These are phyloP conservation scores for Ceratocystis destructans DNA, from an alignment of 2,329 filamentous ascomycete species.

Conservation along the genomic window DNA sequence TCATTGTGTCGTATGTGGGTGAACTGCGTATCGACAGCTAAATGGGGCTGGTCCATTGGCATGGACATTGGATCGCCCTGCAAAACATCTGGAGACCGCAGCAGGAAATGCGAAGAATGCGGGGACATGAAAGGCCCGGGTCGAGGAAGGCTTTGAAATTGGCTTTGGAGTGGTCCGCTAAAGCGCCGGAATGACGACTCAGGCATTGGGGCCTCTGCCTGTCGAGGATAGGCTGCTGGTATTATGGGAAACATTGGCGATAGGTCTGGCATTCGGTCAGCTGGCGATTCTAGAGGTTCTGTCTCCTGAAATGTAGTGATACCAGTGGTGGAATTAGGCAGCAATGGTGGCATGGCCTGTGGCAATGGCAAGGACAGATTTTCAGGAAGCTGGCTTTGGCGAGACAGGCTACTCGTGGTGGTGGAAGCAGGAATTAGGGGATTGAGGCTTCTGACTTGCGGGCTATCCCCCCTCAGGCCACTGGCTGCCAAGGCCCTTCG, in stretches of 20 bases:
- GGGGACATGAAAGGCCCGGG: not conserved
- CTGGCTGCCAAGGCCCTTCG: not conserved
- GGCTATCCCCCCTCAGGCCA: not conserved
- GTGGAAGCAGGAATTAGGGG: not conserved
- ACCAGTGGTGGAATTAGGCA: not conserved
- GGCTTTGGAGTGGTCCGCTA: not conserved
- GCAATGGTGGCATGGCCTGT: not conserved
- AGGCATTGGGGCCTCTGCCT: not conserved
- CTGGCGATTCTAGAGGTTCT: not conserved
- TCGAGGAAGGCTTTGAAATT: not conserved
- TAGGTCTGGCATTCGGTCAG: not conserved
- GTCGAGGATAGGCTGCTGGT: not conserved
- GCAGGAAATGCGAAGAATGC: not conserved
- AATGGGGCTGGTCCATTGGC: not conserved
- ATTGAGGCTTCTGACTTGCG: not conserved
- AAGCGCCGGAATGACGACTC: not conserved
- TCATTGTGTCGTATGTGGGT: not conserved
- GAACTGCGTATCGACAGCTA: not conserved
- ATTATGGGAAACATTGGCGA: not conserved
- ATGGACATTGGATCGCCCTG: not conserved
- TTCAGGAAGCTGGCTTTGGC: not conserved
- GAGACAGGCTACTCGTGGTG: not conserved
- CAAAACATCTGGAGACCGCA: not conserved
- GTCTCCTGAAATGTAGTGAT: not conserved
- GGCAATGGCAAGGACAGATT: not conserved